phyloP scores from a whole-genome alignment of 805 yeast genomes.

The Candida hungchunana region DNA sequence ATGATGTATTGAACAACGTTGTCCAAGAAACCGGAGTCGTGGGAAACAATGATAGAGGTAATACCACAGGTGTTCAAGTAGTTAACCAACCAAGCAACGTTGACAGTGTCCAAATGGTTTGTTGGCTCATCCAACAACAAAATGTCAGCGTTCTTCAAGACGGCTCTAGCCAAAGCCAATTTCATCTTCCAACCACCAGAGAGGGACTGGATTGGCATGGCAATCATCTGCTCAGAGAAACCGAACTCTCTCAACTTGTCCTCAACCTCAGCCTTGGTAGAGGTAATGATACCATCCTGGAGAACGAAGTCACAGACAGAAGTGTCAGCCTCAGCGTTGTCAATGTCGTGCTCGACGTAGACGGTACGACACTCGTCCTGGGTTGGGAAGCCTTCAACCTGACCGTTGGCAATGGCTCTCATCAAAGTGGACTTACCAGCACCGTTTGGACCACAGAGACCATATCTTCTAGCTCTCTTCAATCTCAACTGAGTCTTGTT shows the following conservation, averaged over 20 bases:
- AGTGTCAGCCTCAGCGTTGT: slow-evolving; percentile 96
- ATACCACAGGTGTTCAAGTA: slow-evolving; percentile 98
- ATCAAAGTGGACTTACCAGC: slow-evolving; percentile 99
- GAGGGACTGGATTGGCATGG: slow-evolving; percentile 90
- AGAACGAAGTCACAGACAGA: slow-evolving; percentile 89
- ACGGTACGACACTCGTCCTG: slow-evolving; percentile 99
- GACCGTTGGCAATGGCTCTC: slow-evolving; percentile 97
- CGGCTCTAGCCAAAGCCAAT: slow-evolving; percentile 98
- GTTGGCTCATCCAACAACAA: slow-evolving; percentile 99
- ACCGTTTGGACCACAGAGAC: slow-evolving; percentile 99
- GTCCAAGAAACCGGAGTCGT: slow-evolving; percentile 99
- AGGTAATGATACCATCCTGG: slow-evolving; percentile 65
- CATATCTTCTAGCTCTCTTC: slow-evolving; percentile 98
- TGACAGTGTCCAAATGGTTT: slow-evolving; percentile 99
- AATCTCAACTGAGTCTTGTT: slow-evolving; percentile 99
- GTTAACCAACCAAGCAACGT: slow-evolving; percentile 99
- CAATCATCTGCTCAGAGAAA: slow-evolving; percentile 90
- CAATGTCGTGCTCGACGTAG: slow-evolving; percentile 99
- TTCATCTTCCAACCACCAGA: slow-evolving; percentile 99
- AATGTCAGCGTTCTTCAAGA: slow-evolving; percentile 96
- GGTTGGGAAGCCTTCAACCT: slow-evolving; percentile 99
- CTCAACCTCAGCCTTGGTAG: slow-evolving; percentile 61
- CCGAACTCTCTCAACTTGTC: slow-evolving; percentile 83
- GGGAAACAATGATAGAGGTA: slow-evolving; percentile 97
- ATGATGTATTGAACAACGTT: slow-evolving; percentile 96